Evolutionary conservation across 2,329 filamentous ascomycete genomes (phyloP), one percentile per base, ranked within the genome.

Genomic region (Drechslerella dactyloides): DNA sequence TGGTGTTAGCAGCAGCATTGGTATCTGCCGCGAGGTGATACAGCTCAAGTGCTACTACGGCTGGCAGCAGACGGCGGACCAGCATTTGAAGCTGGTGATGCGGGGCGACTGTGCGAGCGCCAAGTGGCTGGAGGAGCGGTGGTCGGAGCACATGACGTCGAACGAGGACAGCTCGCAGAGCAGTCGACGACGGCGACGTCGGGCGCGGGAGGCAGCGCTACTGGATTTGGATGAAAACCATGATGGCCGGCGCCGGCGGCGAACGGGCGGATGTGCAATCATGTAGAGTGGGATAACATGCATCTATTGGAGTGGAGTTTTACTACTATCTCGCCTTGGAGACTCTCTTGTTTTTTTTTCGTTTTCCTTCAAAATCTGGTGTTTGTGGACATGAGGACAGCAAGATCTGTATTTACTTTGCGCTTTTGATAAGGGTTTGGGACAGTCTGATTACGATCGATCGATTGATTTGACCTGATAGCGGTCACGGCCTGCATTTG

Each of bases 91-190:
- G 81, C 86, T 93, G 2, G 90, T 97, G 0, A 79, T 96, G 57
- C 83, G 86, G 2, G 91, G 91, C 5, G 90, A 96, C 73, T 56
- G 72, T 21, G 66, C 56, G 10, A 66, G 65, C 15, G 94, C 94
- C 0, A 84, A 84, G 40, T 83, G 90, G n/a, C 83, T 97, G 19
- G 93, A 96, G 82, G 85, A 88, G 74, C 96, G 93, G 79, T 97
- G 93, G 93, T 89, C 89, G 0, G 90, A 96, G 61, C 96, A 91
- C 79, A 97, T 97, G 92, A 90, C 96, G 81, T 88, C 90, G 15
- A 90, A 86, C 56, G 91, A 96, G 79, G 93, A 97, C 78, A 85
- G 85, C 1, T 83, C 82, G 1, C 91, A 89, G 1, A 84, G 84
- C 0, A 87, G 89, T 4, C 82, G 85, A 1, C 84, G 92, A 60